A percentile compares a stretch with the other conserved stretches of the same genome.
phyloP scores from a whole-genome alignment of 345 rosid species.

The Trapa bicornis region DNA sequence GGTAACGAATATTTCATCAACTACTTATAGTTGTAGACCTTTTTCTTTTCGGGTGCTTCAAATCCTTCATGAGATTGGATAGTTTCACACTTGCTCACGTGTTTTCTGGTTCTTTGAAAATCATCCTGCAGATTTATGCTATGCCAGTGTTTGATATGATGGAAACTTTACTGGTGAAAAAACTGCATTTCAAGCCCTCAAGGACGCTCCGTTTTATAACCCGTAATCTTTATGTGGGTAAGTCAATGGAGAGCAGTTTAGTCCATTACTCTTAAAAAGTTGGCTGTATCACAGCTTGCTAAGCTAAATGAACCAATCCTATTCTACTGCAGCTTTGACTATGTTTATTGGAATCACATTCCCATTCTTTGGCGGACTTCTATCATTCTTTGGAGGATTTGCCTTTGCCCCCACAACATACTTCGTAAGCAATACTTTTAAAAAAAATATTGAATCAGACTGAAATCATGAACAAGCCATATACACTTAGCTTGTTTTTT shows the following conservation, averaged over 20 bases:
- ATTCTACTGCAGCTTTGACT: slow-evolving; percentile 34
- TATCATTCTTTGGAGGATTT: slow-evolving; percentile 64
- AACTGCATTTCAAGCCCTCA: slow-evolving; percentile 18
- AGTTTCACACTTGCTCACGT: neutral
- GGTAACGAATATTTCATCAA: slow-evolving; percentile 18
- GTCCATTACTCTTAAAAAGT: neutral
- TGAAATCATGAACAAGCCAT: neutral
- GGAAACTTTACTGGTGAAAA: slow-evolving; percentile 21
- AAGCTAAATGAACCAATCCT: neutral
- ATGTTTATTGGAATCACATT: slow-evolving; percentile 58
- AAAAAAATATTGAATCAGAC: no score
- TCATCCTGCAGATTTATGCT: slow-evolving; percentile 17
- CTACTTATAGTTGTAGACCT: neutral
- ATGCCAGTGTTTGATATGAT: slow-evolving; percentile 34
- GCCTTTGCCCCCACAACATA: slow-evolving; percentile 80
- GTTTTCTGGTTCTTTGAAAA: neutral
- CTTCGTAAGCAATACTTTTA: slow-evolving; percentile 32
- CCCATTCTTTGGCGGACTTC: slow-evolving; percentile 66
- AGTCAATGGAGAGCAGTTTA: slow-evolving; percentile 1
- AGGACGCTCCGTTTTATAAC: slow-evolving; percentile 14
- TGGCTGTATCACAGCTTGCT: neutral
- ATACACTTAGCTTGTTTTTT: neutral
- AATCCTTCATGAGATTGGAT: neutral
- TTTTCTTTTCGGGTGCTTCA: no score
- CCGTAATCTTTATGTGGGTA: slow-evolving; percentile 23